Evolutionary conservation across 345 rosid genomes (phyloP).

Genomic region (Pistacia integerrima): DNA sequence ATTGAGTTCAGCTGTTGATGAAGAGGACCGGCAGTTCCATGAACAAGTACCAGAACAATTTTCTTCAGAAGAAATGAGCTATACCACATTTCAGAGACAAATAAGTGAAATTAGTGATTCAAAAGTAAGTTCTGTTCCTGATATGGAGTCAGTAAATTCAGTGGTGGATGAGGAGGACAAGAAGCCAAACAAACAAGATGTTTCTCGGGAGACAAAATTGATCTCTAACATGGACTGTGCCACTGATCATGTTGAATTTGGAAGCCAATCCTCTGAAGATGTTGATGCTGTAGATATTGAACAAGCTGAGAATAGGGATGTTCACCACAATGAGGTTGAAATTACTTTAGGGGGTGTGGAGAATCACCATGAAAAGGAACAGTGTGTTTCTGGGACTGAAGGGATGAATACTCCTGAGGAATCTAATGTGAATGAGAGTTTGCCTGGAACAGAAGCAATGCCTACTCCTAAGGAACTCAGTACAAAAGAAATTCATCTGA

Average conservation of each 20-base stretch:
- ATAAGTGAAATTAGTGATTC: slow-evolving; percentile 85
- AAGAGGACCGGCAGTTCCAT: slow-evolving; percentile 60
- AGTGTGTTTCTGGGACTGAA: slow-evolving; percentile 39
- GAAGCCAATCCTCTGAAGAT: slow-evolving; percentile 59
- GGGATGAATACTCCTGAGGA: slow-evolving; percentile 34
- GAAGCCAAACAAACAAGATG: slow-evolving; percentile 48
- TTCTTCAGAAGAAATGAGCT: slow-evolving; percentile 58
- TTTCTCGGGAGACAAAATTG: slow-evolving; percentile 48
- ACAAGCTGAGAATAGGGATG: slow-evolving; percentile 43
- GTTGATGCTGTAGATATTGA: slow-evolving; percentile 42
- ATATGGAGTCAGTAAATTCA: slow-evolving; percentile 74
- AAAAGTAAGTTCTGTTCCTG: slow-evolving; percentile 80
- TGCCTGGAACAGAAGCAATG: slow-evolving; percentile 39
- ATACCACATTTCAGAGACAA: slow-evolving; percentile 64
- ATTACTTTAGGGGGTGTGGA: slow-evolving; percentile 52
- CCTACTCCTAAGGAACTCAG: slow-evolving; percentile 28
- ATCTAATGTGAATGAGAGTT: slow-evolving; percentile 31
- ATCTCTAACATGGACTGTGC: slow-evolving; percentile 46
- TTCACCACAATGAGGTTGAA: slow-evolving; percentile 55
- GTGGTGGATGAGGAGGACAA: slow-evolving; percentile 63
- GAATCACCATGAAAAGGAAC: slow-evolving; percentile 42
- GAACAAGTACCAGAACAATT: slow-evolving; percentile 30
- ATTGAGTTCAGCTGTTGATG: slow-evolving; percentile 59
- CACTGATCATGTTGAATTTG: slow-evolving; percentile 54
- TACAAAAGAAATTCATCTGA: slow-evolving; percentile 35